These are phyloP conservation scores for Tripterygium wilfordii DNA, from an alignment of 177 flowering plant genomes.

Conservation along the genomic window DNA sequence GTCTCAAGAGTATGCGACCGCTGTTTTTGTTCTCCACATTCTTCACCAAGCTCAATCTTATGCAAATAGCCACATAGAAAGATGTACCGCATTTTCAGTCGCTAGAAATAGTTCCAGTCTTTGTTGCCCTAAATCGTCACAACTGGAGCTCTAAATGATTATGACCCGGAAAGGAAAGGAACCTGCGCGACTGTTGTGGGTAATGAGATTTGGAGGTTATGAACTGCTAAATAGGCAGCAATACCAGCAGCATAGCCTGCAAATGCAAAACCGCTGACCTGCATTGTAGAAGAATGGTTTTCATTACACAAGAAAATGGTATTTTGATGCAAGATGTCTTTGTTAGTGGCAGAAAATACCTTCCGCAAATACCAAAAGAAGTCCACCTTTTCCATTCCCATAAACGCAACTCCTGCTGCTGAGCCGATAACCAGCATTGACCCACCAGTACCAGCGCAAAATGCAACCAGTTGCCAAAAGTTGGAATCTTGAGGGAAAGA, in stretches of 20 bases:
- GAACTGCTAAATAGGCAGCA: conserved; percentile 69
- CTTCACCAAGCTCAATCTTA: too few species aligned
- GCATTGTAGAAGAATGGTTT: conserved; percentile 17
- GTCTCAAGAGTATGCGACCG: too few species aligned
- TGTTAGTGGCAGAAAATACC: conserved; percentile 39
- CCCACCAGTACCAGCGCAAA: conserved; percentile 96
- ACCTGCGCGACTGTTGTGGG: conserved; percentile 62
- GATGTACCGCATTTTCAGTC: too few species aligned
- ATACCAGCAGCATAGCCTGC: conserved; percentile 95
- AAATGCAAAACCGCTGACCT: conserved; percentile 95
- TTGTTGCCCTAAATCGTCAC: too few species aligned
- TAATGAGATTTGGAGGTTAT: conserved; percentile 52
- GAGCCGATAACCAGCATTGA: conserved; percentile 96
- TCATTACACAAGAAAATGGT: conserved; percentile 3
- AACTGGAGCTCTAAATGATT: too few species aligned
- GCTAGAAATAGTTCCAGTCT: too few species aligned
- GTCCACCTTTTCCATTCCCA: conserved; percentile 98
- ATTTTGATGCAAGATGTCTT: not conserved
- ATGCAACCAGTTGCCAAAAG: conserved; percentile 94
- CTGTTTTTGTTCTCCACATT: too few species aligned
- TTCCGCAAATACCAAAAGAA: conserved; percentile 96
- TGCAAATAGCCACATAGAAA: too few species aligned
- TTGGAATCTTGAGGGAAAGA: conserved; percentile 88
- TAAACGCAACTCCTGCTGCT: conserved; percentile 99
- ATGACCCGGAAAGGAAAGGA: conserved; percentile 68